Evolutionary conservation across 2,329 filamentous ascomycete species (phyloP), one percentile per base, ranked within the genome.

Genomic region (Bertia moriformis): DNA sequence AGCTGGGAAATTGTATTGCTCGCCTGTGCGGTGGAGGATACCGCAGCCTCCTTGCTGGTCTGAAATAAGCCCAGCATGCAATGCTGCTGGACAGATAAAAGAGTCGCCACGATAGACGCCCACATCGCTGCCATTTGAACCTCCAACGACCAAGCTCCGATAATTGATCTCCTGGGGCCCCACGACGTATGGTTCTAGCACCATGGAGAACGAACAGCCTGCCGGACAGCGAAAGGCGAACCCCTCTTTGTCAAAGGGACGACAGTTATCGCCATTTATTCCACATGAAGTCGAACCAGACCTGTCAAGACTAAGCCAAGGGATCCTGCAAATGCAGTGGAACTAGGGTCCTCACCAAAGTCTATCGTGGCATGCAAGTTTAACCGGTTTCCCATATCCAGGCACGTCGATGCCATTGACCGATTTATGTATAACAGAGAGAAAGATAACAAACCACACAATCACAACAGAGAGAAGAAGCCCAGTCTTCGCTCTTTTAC

Each of bases 61-160:
- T 20, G 63, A 66, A 46, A 79, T 69, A 46, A 76, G 67, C 10
- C 76, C 77, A 1, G 73, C 67, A 48, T 82, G 77, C 35, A 80
- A 73, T 14, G 76, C 77, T 10, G 76, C 68, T 41, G 72, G 72
- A 48, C 77, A 82, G 40, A 82, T 69, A 56, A 78, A 80, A 29
- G 74, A 80, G 55, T 82, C 77, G 10, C 68, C 72, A 14, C 77
- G 71, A 48, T 81, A 81, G 41, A 72, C 58, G 0, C 66, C 63
- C 10, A 7, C 7, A 18, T 37, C 18, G 15, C 32, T 35, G 32
- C 32, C 32, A 15, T 35, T 10, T 10, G 43, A 44, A 2, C 60
- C 61, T n/a, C 61, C 61, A n/a, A 64, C 50, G 2, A 65, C 54
- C 4, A 61, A 45, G 2, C 52, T 42, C n/a, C 50, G 51, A 41